Evolutionary conservation across 352 stramenopile genomes (phyloP).

Genomic region (Globisporangium spinosum): DNA sequence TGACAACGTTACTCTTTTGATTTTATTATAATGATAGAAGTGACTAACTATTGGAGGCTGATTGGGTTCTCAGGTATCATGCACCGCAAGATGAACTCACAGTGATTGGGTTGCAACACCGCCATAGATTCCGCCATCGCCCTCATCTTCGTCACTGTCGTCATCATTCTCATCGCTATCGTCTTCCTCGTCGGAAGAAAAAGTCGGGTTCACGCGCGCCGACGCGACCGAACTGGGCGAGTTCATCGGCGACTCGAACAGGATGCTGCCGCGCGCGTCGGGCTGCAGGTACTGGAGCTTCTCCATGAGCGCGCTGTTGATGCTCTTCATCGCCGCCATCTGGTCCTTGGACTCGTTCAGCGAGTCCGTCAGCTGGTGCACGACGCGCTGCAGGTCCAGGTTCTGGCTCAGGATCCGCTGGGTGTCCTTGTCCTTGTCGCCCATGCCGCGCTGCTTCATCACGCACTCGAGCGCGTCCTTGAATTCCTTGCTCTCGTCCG

Average conservation of each 20-base stretch:
- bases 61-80: background rate
- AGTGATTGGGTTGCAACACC: background rate
- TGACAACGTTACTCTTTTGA: no score
- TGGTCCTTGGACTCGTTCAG: conserved; percentile 70
- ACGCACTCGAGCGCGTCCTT: conserved; percentile 53
- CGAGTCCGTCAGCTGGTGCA: conserved; percentile 73
- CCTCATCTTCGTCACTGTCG: conserved; percentile 1
- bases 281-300: conserved; percentile 58
- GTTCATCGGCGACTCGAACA: conserved; percentile 34
- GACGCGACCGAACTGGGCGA: conserved; percentile 35
- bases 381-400: conserved; percentile 56
- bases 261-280: conserved; percentile 43
- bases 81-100: background rate
- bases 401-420: conserved; percentile 65
- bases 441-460: conserved; percentile 36
- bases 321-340: conserved; percentile 63
- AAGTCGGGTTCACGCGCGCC: conserved; percentile 33
- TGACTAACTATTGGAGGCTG: background rate
- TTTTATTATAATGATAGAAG: no score
- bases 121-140: background rate
- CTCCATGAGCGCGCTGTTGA: conserved; percentile 68
- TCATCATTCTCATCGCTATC: conserved; percentile 43
- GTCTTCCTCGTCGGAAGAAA: conserved; percentile 57
- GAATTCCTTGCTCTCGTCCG: conserved; percentile 56
- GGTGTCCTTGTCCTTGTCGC: conserved; percentile 70